Conservation (phyloP, 106 monocot genomes). For the Dioscorea zingiberensis region DNA sequence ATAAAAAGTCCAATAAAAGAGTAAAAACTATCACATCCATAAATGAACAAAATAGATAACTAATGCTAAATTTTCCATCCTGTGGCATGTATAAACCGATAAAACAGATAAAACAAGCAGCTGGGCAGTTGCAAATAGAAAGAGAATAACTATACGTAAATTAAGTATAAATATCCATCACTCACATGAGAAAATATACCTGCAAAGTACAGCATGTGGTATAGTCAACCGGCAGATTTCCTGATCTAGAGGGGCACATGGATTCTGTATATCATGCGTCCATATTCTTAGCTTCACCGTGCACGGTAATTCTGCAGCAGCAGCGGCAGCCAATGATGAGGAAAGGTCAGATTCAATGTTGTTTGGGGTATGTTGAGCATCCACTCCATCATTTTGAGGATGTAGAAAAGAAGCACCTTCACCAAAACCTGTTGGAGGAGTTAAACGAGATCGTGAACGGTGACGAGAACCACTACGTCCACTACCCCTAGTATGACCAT, state of each 20-base stretch:
- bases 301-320: conserved; percentile 41
- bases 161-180: too few species aligned
- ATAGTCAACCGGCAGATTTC: conserved; percentile 50
- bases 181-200: conserved; percentile 18
- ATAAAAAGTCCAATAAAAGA: too few species aligned
- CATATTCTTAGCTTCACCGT: conserved; percentile 71
- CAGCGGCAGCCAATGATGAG: conserved; percentile 22
- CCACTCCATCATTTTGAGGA: conserved; percentile 25
- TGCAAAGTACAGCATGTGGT: conserved; percentile 67
- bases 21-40: too few species aligned
- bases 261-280: conserved; percentile 23
- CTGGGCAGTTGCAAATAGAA: too few species aligned
- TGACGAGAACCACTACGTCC: conserved; percentile 6
- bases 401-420: conserved; percentile 12
- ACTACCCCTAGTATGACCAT: neutral
- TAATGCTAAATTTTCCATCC: too few species aligned
- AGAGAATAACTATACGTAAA: too few species aligned
- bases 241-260: conserved; percentile 5
- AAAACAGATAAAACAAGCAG: too few species aligned
- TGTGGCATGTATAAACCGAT: too few species aligned
- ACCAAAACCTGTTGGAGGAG: conserved; percentile 15
- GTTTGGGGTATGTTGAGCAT: conserved; percentile 17
- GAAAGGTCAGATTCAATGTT: conserved; percentile 27
- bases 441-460: conserved; percentile 15
- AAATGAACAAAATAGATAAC: too few species aligned